Base-by-base conservation (phyloP, 805 yeast genomes). In the Kodamaea nitidulidarum region DNA sequence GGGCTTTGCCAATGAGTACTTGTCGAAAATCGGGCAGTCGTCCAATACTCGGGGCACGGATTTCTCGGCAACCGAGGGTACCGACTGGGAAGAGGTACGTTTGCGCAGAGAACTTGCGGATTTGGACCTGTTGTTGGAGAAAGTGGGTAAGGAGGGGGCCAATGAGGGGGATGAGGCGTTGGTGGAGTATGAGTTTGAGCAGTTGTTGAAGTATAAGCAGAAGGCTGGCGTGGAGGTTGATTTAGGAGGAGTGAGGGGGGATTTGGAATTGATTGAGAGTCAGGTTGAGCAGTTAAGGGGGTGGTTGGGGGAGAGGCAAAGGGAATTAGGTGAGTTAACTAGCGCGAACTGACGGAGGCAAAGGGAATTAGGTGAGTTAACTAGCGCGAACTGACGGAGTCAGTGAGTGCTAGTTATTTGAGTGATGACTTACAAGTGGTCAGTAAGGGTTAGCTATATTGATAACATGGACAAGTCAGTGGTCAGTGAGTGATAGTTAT, bases 81-180 rank as follows among this genome's bases (percentile, higher is more conserved):
- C 88, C 2, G 96, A 88, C 54, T 88, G 97, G 95, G 97, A 90
- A 59, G 88, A 84, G 52, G 95, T 84, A 11, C 75, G 93, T 49
- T 72, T 88, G 48, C 80, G 80, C 62, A 76, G 90, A 45, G 91
- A 88, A 56, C 69, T 91, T 44, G 72, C 80, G 9, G 86, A 85
- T 45, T 62, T 90, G 35, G 95, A 88, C 50, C 61, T 68, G n/a
- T 71, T 80, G 49, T 73, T 85, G 40, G 67, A 63, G 7, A 72
- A 75, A 42, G 81, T 85, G 2, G 49, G 42, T 43, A 30, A 55
- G 42, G 24, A 50, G 39, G 45, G 47, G 26, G 42, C 52, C 25
- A 44, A 41, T 15, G 58, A n/a, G n/a, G n/a, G 56, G 27, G 49
- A 38, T 17, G 37, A 46, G 56, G 39, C 56, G 48, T 53, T 63